phyloP scores from a whole-genome alignment of 106 monocot genomes.

The Apostasia ramifera region DNA sequence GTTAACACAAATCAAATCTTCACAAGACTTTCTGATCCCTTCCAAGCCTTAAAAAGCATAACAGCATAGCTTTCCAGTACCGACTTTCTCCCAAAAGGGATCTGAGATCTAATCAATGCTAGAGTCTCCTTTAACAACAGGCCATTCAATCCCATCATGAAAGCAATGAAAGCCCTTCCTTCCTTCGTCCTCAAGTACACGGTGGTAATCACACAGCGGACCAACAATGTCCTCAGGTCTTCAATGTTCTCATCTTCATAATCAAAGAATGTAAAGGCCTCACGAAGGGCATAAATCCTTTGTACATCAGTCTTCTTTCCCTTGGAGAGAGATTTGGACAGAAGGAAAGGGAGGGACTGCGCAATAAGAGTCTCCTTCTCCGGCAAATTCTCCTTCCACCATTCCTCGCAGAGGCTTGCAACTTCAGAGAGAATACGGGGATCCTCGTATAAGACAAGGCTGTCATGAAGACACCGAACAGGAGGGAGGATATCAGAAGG shows the following conservation, averaged over 20 bases:
- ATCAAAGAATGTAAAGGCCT: conserved; percentile 66
- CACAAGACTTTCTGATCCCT: conserved; percentile 26
- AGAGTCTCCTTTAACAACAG: conserved; percentile 59
- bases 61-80: conserved; percentile 76
- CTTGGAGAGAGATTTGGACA: conserved; percentile 44
- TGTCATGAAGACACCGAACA: conserved; percentile 51
- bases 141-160: conserved; percentile 50
- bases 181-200: conserved; percentile 74
- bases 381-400: conserved; percentile 67
- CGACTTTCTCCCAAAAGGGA: conserved; percentile 72
- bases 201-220: conserved; percentile 67
- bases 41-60: conserved; percentile 73
- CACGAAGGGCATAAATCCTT: conserved; percentile 50
- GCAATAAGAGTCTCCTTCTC: conserved; percentile 56
- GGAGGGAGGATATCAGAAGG: conserved; percentile 40
- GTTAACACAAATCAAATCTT: too few relatives aligned
- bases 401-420: conserved; percentile 58
- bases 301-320: conserved; percentile 46
- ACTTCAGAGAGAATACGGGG: conserved; percentile 36
- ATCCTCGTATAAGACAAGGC: conserved; percentile 62
- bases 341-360: conserved; percentile 66
- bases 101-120: conserved; percentile 67
- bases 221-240: conserved; percentile 52
- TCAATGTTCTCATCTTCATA: conserved; percentile 74
- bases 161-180: conserved; percentile 53